A percentile compares a stretch with the other conserved stretches of the same genome.
Conservation (phyloP, 805 yeast species). For the Wickerhamomyces chambardii region DNA sequence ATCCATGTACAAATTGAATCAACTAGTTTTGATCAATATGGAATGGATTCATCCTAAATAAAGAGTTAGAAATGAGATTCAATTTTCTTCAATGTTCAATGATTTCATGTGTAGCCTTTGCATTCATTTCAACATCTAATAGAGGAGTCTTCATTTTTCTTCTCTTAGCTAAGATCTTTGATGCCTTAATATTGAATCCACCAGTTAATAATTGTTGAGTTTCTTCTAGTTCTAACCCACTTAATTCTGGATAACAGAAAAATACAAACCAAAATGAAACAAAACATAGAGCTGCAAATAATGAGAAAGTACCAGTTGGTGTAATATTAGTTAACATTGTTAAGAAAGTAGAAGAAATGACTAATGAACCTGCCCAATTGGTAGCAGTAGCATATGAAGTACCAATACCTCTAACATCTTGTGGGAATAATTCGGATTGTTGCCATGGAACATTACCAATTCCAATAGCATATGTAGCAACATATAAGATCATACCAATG, state of each 20-base stretch:
- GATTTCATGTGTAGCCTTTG: constrained; percentile 18
- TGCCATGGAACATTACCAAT: constrained; percentile 99
- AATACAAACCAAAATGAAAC: constrained; percentile 65
- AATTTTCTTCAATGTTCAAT: constrained; percentile 14
- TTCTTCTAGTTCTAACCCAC: constrained; percentile 87
- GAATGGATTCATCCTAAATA: no score
- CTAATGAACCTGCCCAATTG: constrained; percentile 92
- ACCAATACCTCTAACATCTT: constrained; percentile 88
- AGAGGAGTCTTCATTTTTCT: constrained; percentile 14
- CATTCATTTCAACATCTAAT: constrained; percentile 14
- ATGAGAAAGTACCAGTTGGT: constrained; percentile 89
- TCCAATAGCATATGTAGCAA: constrained; percentile 88
- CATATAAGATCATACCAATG: constrained; percentile 76
- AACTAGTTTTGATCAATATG: no score
- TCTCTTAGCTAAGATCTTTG: constrained; percentile 45
- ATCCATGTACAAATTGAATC: no score
- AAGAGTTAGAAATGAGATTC: no score
- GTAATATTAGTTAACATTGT: constrained; percentile 92
- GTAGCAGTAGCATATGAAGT: constrained; percentile 86
- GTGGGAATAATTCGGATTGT: constrained; percentile 91
- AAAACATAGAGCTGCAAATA: constrained; percentile 77
- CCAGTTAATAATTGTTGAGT: constrained; percentile 72
- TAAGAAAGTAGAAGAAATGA: constrained; percentile 84
- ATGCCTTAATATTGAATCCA: constrained; percentile 78
- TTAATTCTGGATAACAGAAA: constrained; percentile 87